phyloP scores from a whole-genome alignment of 2,329 filamentous ascomycete species.

The Fusarium sp. region DNA sequence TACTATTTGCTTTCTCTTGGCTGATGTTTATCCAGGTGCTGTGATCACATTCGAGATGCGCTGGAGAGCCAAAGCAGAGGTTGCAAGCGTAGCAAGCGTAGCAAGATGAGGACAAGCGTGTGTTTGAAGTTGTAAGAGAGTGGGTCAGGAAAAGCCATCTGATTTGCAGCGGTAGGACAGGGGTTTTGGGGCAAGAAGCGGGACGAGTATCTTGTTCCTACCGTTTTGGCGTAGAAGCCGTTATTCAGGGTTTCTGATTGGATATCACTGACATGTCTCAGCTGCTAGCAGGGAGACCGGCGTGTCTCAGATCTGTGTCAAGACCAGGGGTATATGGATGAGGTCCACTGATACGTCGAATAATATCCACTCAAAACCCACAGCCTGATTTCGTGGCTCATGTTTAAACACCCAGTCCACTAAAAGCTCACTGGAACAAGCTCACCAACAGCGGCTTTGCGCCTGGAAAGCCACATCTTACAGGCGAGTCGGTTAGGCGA shows the following conservation, averaged over 20 bases:
- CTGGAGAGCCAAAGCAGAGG: slow-evolving; percentile 18
- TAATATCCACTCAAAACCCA: slow-evolving; percentile 17
- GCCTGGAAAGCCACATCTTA: slow-evolving; percentile 5
- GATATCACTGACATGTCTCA: slow-evolving; percentile 1
- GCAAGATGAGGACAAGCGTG: slow-evolving; percentile 31
- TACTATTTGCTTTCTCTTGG: slow-evolving; percentile 12
- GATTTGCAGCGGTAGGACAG: slow-evolving; percentile 34
- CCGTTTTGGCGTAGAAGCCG: slow-evolving; percentile 37
- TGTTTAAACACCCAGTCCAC: neutral
- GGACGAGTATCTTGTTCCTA: slow-evolving; percentile 33
- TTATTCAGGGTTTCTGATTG: slow-evolving; percentile 19
- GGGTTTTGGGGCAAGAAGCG: slow-evolving; percentile 31
- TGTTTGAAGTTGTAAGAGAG: slow-evolving; percentile 42
- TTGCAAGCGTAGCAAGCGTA: slow-evolving; percentile 18
- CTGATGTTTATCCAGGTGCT: slow-evolving; percentile 12
- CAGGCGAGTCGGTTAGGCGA: slow-evolving; percentile 16
- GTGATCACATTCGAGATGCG: slow-evolving; percentile 8
- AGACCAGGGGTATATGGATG: slow-evolving; percentile 31
- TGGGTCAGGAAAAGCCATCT: slow-evolving; percentile 20
- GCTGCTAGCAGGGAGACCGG: slow-evolving; percentile 27
- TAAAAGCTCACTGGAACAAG: slow-evolving; percentile 29
- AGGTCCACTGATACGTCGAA: slow-evolving; percentile 10
- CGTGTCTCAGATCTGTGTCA: slow-evolving; percentile 57
- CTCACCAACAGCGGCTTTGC: slow-evolving; percentile 1
- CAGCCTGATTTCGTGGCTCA: slow-evolving; percentile 12